phyloP scores from a whole-genome alignment of 1,284 basidiomycete genomes.

The Ustilago bromivora region DNA sequence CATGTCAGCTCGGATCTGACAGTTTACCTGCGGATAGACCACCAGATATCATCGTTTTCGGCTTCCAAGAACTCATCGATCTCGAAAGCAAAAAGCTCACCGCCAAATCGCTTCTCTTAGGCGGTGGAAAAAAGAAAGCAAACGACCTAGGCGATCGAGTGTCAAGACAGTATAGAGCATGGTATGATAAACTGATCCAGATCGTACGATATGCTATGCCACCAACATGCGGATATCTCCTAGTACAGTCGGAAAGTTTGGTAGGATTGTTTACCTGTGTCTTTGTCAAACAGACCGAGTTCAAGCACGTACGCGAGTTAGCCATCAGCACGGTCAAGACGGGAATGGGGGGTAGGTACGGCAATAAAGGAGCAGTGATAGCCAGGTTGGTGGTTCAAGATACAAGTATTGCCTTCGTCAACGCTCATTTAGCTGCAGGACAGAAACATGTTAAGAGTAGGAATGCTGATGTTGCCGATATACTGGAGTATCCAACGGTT shows the following conservation, averaged over 20 bases:
- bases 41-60: slow-evolving; percentile 93
- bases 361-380: slow-evolving; percentile 96
- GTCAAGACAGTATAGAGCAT: slow-evolving; percentile 52
- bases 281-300: slow-evolving; percentile 78
- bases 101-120: slow-evolving; percentile 72
- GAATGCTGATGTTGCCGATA: slow-evolving; percentile 84
- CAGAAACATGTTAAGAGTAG: slow-evolving; percentile 84
- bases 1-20: slow-evolving; percentile 37
- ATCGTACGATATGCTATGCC: slow-evolving; percentile 62
- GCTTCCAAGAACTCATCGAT: slow-evolving; percentile 95
- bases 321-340: slow-evolving; percentile 85
- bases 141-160: slow-evolving; percentile 58
- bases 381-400: slow-evolving; percentile 90
- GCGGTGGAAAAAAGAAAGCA: slow-evolving; percentile 57
- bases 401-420: slow-evolving; percentile 83
- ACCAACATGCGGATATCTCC: slow-evolving; percentile 76
- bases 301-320: slow-evolving; percentile 76
- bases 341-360: slow-evolving; percentile 90
- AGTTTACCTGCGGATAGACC: slow-evolving; percentile 24
- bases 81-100: slow-evolving; percentile 90
- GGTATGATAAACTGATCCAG: slow-evolving; percentile 60
- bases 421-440: slow-evolving; percentile 95
- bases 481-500: slow-evolving; percentile 55
- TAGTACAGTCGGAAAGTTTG: slow-evolving; percentile 86
- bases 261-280: slow-evolving; percentile 90